Conservation (phyloP, 176 grass and related monocot genomes). For the Hyparrhenia diplandra region DNA sequence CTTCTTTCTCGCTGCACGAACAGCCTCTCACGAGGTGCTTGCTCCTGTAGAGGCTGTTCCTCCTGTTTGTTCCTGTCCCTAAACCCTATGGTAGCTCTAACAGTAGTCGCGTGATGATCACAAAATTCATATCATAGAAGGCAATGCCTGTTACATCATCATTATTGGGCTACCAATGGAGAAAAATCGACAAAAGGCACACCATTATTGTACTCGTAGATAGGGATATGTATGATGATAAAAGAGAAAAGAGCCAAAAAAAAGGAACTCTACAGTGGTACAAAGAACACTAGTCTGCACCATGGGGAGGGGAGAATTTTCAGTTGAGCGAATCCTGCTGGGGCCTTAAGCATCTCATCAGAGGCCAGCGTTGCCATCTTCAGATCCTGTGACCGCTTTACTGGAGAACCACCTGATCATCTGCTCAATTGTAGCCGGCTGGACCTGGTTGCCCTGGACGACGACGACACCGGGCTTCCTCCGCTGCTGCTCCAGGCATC, state of each 20-base stretch:
- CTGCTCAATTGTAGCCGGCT: constrained; percentile 25
- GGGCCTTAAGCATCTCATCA: neutral
- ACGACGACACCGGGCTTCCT: constrained; percentile 47
- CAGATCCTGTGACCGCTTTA: neutral
- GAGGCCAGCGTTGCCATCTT: neutral
- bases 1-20: neutral
- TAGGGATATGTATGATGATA: neutral
- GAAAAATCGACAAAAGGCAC: neutral
- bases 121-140: neutral
- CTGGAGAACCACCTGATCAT: neutral
- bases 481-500: constrained; percentile 64
- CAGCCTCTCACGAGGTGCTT: neutral
- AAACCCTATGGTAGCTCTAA: neutral
- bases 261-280: neutral
- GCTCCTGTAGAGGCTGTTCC: neutral
- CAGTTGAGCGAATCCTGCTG: neutral
- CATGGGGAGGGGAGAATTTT: neutral
- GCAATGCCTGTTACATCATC: neutral
- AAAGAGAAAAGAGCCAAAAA: neutral
- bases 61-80: neutral
- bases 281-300: neutral
- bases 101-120: neutral
- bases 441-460: constrained; percentile 28
- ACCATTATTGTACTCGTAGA: constrained; percentile 11
- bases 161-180: too few relatives aligned